Evolutionary conservation across 2,329 filamentous ascomycete genomes (phyloP), one percentile per base, ranked within the genome.

Genomic region (Fonsecaea nubica): DNA sequence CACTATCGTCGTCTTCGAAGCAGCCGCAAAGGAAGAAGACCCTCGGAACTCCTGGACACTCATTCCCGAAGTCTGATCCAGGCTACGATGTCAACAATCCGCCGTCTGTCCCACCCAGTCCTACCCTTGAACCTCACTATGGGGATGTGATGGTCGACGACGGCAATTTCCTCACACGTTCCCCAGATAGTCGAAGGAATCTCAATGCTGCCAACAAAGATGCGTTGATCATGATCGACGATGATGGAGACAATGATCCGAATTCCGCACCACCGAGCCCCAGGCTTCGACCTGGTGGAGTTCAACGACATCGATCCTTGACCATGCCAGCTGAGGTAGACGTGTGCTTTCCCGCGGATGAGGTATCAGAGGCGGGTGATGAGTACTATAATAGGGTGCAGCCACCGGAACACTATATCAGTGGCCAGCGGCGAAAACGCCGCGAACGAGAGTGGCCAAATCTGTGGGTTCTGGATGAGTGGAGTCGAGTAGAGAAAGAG

Each of bases 401-500:
- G 4, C 84, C 85, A 4, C 80, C 80, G 21, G 80, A 78, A 53
- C 57, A 53, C 15, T 78, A 77, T 45, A 78, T 77, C 52, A 72
- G 74, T 5, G 79, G 78, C 18, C 76, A 75, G 62, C 80, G 79
- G 48, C 78, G 84, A 63, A 77, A 89, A 18, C 86, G 92, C 32
- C 86, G 91, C 63, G 85, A 88, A 50, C 83, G 87, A 40, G 89
- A 90, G 71, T 98, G 93, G 93, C 95, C 95, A 0, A 93, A 98
- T 76, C 81, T 98, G 15, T 83, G 87, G 0, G 87, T 92, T 4
- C 81, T 99, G 10, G 92, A 97, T 66, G 92, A 96, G 70, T 99
- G 93, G 93, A 92, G 90, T 68, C 86, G 86, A 3, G 89, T 94
- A 71, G 95, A 99, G 78, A 97, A 96, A 78, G 93, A 97, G 76